Base-by-base conservation (phyloP, 2,329 filamentous ascomycete genomes). In the Penicillium sp. region DNA sequence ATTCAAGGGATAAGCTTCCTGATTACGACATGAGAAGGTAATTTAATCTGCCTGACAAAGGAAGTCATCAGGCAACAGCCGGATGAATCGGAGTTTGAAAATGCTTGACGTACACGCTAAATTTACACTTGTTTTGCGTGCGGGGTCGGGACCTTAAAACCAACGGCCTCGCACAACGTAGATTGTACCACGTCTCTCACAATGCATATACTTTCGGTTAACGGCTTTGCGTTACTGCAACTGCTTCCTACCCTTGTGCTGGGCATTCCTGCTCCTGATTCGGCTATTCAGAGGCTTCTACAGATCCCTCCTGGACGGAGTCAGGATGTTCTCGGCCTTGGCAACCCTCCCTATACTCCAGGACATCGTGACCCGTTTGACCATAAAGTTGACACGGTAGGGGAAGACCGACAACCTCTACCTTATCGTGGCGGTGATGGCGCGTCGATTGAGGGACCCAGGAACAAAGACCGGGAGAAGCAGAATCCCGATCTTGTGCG, bases 401-500 rank as follows among this genome's bases (percentile, higher is more conserved):
- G 81, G 13, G 77, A 86, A 2, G 76, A 81, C 11, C 76, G 89
- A n/a, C 82, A 89, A 61, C 88, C 88, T 26, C 73, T 87, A 53
- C 88, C 88, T 1, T 86, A 79, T 70, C 80, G 85, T 33, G 87
- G 87, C 67, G 86, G 86, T 24, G 68, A 84, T 24, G 89, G 89
- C 22, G 81, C 86, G 16, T 85, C 82, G 10, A 84, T 91, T 14
- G 75, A 90, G 22, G 89, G 89, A 0, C 89, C 89, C 0, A 85
- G 86, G 72, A 92, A 91, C 70, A 79, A 77, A 57, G 84, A 84
- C 50, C 85, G 89, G 22, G 85, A 89, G 52, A 80, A 85, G 46
- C 85, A 91, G 75, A 88, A 85, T 69, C 88, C 89, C 0, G 88
- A 91, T 71, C 76, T 90, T 44, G 79, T 91, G 41, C 83, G 89